These are phyloP conservation scores for Saccharomyces hybrid DNA, from an alignment of 1,139 yeast species.

Conservation along the genomic window DNA sequence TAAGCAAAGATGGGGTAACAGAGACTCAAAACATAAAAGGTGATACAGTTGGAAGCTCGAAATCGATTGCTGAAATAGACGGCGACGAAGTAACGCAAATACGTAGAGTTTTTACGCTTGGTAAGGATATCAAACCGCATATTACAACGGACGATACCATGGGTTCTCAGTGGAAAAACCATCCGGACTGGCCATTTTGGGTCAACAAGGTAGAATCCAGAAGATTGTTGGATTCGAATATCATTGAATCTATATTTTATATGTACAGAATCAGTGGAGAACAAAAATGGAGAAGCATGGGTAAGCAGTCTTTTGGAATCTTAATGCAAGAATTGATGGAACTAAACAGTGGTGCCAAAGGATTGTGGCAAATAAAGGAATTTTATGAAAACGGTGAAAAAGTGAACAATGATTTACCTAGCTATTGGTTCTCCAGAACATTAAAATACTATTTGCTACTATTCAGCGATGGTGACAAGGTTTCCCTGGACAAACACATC, in stretches of 20 bases:
- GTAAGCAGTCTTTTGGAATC: constrained; percentile 44
- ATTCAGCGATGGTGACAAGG: constrained; percentile 51
- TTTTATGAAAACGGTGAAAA: constrained; percentile 31
- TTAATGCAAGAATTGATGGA: constrained; percentile 53
- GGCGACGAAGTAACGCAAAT: background rate
- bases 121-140: background rate
- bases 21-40: background rate
- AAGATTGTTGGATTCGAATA: constrained; percentile 64
- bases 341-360: constrained; percentile 41
- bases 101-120: background rate
- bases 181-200: constrained; percentile 34
- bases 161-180: constrained; percentile 12
- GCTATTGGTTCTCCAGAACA: constrained; percentile 70
- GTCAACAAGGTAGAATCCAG: constrained; percentile 39
- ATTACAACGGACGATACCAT: background rate
- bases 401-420: constrained; percentile 44
- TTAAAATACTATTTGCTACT: constrained; percentile 65
- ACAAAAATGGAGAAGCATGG: constrained; percentile 58
- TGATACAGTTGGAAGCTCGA: background rate
- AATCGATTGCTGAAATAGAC: background rate
- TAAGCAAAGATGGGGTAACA: background rate
- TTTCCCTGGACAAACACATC: constrained; percentile 63
- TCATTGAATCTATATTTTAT: constrained; percentile 67
- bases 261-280: constrained; percentile 73
- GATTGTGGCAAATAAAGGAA: constrained; percentile 32